Evolutionary conservation across 2,329 filamentous ascomycete genomes (phyloP).

Genomic region (Claviceps sp.): DNA sequence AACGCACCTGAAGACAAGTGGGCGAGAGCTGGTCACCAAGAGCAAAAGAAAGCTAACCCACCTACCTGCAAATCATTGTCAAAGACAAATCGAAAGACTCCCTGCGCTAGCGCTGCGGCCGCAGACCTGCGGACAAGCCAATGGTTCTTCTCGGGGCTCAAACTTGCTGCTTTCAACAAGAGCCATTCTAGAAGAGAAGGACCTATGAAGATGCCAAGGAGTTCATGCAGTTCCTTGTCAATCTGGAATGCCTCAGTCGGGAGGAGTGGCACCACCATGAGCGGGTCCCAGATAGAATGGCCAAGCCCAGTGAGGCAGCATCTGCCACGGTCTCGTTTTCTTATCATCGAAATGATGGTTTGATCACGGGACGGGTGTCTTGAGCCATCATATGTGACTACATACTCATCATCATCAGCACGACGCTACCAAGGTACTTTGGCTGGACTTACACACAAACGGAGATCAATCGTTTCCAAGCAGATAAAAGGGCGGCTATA

Average conservation of each 20-base stretch:
- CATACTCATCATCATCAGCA: background rate
- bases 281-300: conserved; percentile 4
- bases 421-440: background rate
- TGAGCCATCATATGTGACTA: background rate
- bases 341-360: background rate
- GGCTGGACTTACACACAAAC: background rate
- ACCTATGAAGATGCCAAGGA: background rate
- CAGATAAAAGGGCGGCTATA: background rate
- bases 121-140: conserved; percentile 13
- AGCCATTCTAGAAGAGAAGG: conserved; percentile 1
- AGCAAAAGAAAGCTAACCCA: background rate
- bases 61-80: no score
- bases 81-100: no score
- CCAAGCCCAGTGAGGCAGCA: conserved; percentile 2
- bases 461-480: conserved; percentile 3
- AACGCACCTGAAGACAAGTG: background rate
- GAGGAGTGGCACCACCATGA: background rate
- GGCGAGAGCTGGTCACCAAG: background rate
- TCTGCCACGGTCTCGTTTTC: background rate
- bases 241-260: background rate
- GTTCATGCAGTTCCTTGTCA: background rate
- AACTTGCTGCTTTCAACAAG: background rate
- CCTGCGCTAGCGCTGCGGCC: conserved; percentile 7
- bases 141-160: conserved; percentile 4
- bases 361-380: background rate